These are phyloP conservation scores for Aspergillus ochraceus DNA, from an alignment of 2,329 filamentous ascomycete genomes.

Conservation along the genomic window DNA sequence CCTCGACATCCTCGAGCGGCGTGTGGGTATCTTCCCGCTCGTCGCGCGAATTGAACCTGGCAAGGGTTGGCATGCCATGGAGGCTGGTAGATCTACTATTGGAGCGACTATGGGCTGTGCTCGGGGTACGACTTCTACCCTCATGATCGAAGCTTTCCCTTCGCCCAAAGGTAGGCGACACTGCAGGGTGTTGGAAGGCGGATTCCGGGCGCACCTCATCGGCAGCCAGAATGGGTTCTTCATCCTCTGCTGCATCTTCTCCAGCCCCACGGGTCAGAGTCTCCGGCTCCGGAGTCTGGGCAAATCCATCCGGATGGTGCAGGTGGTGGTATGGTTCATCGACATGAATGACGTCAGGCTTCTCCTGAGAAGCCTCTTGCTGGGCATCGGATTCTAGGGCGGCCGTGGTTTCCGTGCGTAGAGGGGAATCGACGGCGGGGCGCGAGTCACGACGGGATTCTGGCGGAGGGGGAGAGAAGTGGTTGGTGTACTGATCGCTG, in stretches of 20 bases:
- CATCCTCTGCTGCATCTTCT: slow-evolving; percentile 58
- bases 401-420: slow-evolving; percentile 52
- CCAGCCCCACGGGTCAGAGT: slow-evolving; percentile 47
- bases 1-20: slow-evolving; percentile 81
- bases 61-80: slow-evolving; percentile 53
- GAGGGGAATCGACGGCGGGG: slow-evolving; percentile 51
- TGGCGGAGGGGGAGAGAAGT: slow-evolving; percentile 66
- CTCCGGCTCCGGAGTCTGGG: slow-evolving; percentile 50
- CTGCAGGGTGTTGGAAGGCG: slow-evolving; percentile 73
- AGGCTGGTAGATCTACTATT: slow-evolving; percentile 65
- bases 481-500: slow-evolving; percentile 77
- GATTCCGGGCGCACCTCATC: slow-evolving; percentile 76
- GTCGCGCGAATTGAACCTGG: slow-evolving; percentile 57
- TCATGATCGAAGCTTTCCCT: slow-evolving; percentile 59
- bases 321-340: slow-evolving; percentile 59
- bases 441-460: slow-evolving; percentile 44
- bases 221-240: slow-evolving; percentile 79
- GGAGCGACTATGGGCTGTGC: slow-evolving; percentile 61
- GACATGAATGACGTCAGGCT: slow-evolving; percentile 67
- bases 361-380: slow-evolving; percentile 11
- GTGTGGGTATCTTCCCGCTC: slow-evolving; percentile 57
- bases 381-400: slow-evolving; percentile 46
- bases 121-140: slow-evolving; percentile 52
- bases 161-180: slow-evolving; percentile 71
- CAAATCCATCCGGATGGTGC: slow-evolving; percentile 51